Evolutionary conservation across 768 basidiomycete species (phyloP).

Genomic region (Hysterangium stoloniferum): DNA sequence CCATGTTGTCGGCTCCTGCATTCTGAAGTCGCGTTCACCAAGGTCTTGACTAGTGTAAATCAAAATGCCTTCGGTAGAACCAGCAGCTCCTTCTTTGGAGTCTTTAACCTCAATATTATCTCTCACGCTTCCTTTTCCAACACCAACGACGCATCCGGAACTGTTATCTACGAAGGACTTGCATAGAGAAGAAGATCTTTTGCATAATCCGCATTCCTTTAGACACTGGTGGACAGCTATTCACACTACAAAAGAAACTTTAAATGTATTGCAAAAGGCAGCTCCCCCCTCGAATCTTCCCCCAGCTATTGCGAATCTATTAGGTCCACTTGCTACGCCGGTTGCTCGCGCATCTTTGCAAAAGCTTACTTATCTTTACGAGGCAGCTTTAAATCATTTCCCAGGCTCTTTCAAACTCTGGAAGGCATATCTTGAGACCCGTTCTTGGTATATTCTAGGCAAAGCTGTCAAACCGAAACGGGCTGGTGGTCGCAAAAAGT

Average conservation of each 20-base stretch:
- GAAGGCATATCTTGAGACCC: conserved; percentile 83
- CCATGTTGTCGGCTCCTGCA: too few relatives aligned
- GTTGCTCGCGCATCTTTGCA: conserved; percentile 71
- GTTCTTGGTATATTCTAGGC: conserved; percentile 83
- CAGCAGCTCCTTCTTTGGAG: conserved; percentile 41
- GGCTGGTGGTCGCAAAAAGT: conserved; percentile 84
- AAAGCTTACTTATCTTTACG: conserved; percentile 86
- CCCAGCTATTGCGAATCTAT: conserved; percentile 45
- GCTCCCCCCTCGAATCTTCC: conserved; percentile 42
- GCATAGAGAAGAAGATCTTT: conserved; percentile 87
- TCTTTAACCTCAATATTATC: conserved; percentile 62
- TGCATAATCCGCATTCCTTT: conserved; percentile 86
- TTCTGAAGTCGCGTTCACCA: too few relatives aligned
- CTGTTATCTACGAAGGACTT: conserved; percentile 71
- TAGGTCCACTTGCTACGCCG: conserved; percentile 75
- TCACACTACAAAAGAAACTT: conserved; percentile 61
- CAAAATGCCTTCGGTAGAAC: conserved; percentile 56
- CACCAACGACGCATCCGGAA: conserved; percentile 66
- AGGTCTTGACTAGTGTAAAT: too few relatives aligned
- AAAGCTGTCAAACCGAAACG: conserved; percentile 62
- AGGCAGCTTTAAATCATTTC: conserved; percentile 81
- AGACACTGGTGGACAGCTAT: conserved; percentile 92
- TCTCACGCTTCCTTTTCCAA: conserved; percentile 78
- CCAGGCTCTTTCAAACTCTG: conserved; percentile 91
- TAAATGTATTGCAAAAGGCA: conserved; percentile 46